These are phyloP conservation scores for Besnoitia besnoiti DNA, from an alignment of 169 alveolate genomes.

Conservation along the genomic window DNA sequence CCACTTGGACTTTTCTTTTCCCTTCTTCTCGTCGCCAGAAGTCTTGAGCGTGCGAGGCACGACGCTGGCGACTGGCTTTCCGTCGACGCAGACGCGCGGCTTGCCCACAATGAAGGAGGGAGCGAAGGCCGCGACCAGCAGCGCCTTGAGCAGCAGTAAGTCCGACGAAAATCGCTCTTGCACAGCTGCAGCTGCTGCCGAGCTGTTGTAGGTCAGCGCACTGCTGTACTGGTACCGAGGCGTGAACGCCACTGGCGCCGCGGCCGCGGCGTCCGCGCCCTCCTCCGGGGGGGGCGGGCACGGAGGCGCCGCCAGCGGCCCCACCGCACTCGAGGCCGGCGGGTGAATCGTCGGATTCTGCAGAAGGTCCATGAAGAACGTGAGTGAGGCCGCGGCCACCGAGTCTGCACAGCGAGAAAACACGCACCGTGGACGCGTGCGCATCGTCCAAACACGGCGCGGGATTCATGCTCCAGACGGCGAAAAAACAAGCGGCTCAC, in stretches of 20 bases:
- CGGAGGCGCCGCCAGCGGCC: not conserved
- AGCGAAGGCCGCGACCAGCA: conserved; percentile 60
- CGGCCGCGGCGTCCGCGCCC: not conserved
- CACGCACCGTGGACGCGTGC: not conserved
- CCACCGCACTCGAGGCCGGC: conserved; percentile 21
- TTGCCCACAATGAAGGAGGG: conserved; percentile 54
- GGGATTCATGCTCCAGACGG: too few relatives aligned
- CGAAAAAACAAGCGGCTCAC: not conserved
- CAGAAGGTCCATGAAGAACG: conserved; percentile 30
- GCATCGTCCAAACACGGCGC: too few relatives aligned
- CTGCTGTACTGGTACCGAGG: not conserved
- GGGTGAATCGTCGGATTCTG: conserved; percentile 44
- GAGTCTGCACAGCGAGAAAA: conserved; percentile 32
- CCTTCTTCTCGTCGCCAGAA: not conserved
- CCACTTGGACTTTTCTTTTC: conserved; percentile 10
- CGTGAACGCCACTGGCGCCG: not conserved
- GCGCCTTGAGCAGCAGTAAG: conserved; percentile 34
- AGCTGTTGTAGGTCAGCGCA: not conserved
- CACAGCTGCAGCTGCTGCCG: conserved; percentile 55
- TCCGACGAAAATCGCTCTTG: conserved; percentile 40
- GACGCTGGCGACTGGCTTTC: not conserved
- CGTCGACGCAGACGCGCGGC: conserved; percentile 11
- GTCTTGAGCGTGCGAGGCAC: not conserved
- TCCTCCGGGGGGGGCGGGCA: conserved; percentile 2
- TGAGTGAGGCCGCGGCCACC: conserved; percentile 24